Percentiles rank a stretch among this genome's conserved stretches.
Evolutionary conservation across 192 early-diverging fungal species (phyloP).

Genomic region (Pilaira anomala): DNA sequence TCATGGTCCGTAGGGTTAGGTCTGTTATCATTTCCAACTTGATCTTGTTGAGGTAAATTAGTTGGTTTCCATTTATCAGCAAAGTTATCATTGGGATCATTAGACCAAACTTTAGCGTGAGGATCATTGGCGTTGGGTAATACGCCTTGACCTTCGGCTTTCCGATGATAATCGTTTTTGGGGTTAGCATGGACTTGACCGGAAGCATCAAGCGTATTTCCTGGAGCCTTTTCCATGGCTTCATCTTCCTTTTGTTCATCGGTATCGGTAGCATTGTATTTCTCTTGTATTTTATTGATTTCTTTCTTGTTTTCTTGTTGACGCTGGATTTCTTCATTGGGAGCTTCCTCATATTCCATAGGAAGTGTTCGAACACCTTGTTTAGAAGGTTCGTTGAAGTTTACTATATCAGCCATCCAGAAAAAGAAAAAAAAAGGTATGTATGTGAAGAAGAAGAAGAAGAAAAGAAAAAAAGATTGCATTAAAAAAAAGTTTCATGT

Average conservation of each 20-base stretch:
- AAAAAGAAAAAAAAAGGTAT: background rate
- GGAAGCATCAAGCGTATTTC: slow-evolving; percentile 9
- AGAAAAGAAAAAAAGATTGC: background rate
- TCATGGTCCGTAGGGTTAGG: too few relatives aligned
- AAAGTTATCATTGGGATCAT: background rate
- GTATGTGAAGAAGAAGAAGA: background rate
- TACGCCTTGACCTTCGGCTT: background rate
- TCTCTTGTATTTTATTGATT: slow-evolving; percentile 7
- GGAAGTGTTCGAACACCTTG: background rate
- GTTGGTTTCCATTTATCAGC: background rate
- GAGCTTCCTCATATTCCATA: background rate
- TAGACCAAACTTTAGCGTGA: slow-evolving; percentile 11
- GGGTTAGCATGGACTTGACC: slow-evolving; percentile 1
- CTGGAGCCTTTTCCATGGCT: background rate
- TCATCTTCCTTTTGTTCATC: background rate
- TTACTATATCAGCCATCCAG: background rate
- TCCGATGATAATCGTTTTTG: background rate
- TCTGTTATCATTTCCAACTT: too few relatives aligned
- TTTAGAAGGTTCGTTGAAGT: too few relatives aligned
- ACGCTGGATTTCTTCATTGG: background rate
- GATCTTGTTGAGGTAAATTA: too few relatives aligned
- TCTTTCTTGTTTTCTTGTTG: slow-evolving; percentile 2
- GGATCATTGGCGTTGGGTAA: background rate
- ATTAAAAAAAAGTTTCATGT: background rate
- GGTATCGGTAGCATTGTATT: background rate